A percentile compares a stretch with the other conserved stretches of the same genome.
Evolutionary conservation across 1,284 basidiomycete genomes (phyloP).

Genomic region (Cutaneotrichosporon dermatis): DNA sequence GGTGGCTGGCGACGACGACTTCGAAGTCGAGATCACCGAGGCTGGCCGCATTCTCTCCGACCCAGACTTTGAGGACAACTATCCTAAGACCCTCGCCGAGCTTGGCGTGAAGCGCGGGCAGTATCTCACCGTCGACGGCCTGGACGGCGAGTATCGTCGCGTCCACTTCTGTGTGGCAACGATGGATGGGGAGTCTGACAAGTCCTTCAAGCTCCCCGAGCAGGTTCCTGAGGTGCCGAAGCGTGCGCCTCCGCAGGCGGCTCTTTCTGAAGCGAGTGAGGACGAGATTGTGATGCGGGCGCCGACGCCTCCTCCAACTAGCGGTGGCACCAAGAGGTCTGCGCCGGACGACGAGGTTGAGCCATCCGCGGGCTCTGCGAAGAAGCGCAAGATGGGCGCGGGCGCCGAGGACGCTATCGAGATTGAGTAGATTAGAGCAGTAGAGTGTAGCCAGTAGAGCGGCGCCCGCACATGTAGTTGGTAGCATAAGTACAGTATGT

Average conservation of each 20-base stretch:
- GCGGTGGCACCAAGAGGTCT: too few species aligned
- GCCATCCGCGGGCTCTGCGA: neutral
- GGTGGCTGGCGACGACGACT: slow-evolving; percentile 66
- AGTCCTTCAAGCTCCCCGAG: slow-evolving; percentile 12
- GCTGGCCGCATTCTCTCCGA: slow-evolving; percentile 56
- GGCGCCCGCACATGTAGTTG: neutral
- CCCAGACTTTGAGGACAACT: slow-evolving; percentile 47
- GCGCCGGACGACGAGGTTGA: slow-evolving; percentile 3
- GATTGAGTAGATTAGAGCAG: slow-evolving; percentile 7
- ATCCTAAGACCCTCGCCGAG: slow-evolving; percentile 39
- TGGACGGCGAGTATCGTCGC: slow-evolving; percentile 67
- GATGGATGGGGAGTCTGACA: slow-evolving; percentile 48
- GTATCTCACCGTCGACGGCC: slow-evolving; percentile 70
- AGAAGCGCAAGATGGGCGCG: slow-evolving; percentile 14
- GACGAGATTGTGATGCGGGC: neutral
- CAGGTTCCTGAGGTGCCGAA: slow-evolving; percentile 12
- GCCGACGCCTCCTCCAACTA: too few species aligned
- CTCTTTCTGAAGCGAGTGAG: slow-evolving; percentile 3
- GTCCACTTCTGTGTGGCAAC: slow-evolving; percentile 66
- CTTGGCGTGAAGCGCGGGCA: slow-evolving; percentile 52
- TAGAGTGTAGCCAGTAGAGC: neutral
- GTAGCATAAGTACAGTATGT: too few species aligned
- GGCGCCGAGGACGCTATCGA: slow-evolving; percentile 24
- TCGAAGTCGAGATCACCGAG: slow-evolving; percentile 65
- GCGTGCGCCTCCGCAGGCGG: slow-evolving; percentile 8